phyloP scores from a whole-genome alignment of 306 rosid genomes.

The Pterocarpus santalinus region DNA sequence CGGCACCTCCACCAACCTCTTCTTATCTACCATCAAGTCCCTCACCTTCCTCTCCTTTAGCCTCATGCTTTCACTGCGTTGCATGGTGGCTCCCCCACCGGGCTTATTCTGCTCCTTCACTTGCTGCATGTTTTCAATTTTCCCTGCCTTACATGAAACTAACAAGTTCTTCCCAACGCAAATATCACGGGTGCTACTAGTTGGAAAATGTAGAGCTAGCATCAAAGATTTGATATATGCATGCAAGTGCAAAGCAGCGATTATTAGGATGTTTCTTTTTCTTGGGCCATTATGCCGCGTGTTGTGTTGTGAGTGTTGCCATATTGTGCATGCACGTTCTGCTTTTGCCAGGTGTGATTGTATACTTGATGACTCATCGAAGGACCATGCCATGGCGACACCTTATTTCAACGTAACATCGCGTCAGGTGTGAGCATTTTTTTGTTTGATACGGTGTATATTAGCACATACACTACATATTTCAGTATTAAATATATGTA shows the following conservation, averaged over 20 bases:
- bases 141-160: background rate
- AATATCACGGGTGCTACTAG: background rate
- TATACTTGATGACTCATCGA: slow-evolving; percentile 37
- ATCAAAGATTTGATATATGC: slow-evolving; percentile 7
- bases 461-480: too few relatives aligned
- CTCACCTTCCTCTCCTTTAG: slow-evolving; percentile 64
- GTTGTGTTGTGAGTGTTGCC: slow-evolving; percentile 7
- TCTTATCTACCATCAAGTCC: slow-evolving; percentile 68
- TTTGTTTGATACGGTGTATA: too few relatives aligned
- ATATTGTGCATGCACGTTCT: slow-evolving; percentile 28
- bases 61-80: slow-evolving; percentile 38
- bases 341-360: slow-evolving; percentile 41
- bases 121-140: slow-evolving; percentile 52
- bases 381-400: slow-evolving; percentile 19
- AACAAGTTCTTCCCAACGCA: background rate
- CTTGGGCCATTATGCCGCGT: slow-evolving; percentile 28
- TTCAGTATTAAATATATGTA: too few relatives aligned
- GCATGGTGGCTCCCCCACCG: slow-evolving; percentile 39
- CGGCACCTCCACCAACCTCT: slow-evolving; percentile 85
- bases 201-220: slow-evolving; percentile 27
- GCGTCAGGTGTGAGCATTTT: too few relatives aligned
- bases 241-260: background rate
- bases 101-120: background rate
- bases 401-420: background rate
- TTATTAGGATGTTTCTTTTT: background rate